Conservation (phyloP, 176 grass and related monocot species). For the maize (Zea mays) region DNA sequence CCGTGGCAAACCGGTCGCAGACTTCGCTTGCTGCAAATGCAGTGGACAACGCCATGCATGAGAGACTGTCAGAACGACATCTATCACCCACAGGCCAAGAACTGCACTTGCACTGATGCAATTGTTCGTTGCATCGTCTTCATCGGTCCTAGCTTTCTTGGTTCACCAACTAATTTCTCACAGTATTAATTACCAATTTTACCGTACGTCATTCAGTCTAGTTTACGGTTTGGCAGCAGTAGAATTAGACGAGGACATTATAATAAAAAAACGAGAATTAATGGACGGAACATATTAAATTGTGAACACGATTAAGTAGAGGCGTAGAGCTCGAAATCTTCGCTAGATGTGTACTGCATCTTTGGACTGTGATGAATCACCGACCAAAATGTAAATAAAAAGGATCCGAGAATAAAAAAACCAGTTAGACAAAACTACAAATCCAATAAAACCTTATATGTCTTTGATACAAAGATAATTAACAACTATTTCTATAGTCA, state of each 20-base stretch:
- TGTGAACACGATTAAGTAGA: background rate
- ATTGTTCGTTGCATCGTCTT: background rate
- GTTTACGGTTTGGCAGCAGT: background rate
- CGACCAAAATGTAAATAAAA: constrained; percentile 12
- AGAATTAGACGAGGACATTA: background rate
- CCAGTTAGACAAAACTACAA: no score
- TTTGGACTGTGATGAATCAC: constrained; percentile 16
- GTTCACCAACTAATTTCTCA: background rate
- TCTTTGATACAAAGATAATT: no score
- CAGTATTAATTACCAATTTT: background rate
- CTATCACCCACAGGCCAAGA: background rate
- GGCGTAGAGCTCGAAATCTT: background rate
- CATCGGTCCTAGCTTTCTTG: background rate
- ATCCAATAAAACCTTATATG: no score
- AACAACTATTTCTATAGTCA: no score
- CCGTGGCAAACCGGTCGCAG: constrained; percentile 58
- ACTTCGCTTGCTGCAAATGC: constrained; percentile 63
- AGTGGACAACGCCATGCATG: background rate
- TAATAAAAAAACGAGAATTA: background rate
- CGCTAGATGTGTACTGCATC: background rate
- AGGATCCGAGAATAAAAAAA: no score
- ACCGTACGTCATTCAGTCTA: background rate
- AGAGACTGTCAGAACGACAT: background rate
- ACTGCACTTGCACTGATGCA: background rate
- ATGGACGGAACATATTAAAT: background rate